Percentiles rank a stretch among this genome's conserved stretches.
These are phyloP conservation scores for Epichloe sp. DNA, from an alignment of 2,329 filamentous ascomycete species.

Conservation along the genomic window DNA sequence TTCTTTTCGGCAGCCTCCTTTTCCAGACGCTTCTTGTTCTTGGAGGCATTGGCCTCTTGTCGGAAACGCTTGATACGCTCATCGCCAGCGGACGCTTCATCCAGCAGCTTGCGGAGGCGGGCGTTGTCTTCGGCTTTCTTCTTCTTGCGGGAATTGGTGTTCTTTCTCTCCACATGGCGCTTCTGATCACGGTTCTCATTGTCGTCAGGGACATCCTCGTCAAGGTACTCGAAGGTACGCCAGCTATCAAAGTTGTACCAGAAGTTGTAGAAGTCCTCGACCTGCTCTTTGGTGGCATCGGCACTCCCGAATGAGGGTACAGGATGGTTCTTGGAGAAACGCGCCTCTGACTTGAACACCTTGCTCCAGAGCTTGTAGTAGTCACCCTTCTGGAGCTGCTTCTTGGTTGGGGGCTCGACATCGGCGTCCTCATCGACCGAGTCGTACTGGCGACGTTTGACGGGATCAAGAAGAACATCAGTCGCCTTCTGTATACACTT, in stretches of 20 bases:
- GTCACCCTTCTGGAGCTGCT: slow-evolving; percentile 71
- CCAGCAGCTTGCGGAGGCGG: slow-evolving; percentile 78
- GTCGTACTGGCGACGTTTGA: slow-evolving; percentile 89
- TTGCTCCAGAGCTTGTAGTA: slow-evolving; percentile 91
- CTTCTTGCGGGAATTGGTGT: slow-evolving; percentile 94
- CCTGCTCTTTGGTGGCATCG: slow-evolving; percentile 74
- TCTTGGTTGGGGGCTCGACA: slow-evolving; percentile 85
- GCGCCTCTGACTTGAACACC: slow-evolving; percentile 82
- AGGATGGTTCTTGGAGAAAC: slow-evolving; percentile 84
- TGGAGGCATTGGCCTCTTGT: slow-evolving; percentile 78
- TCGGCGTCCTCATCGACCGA: slow-evolving; percentile 91
- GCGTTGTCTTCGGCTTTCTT: slow-evolving; percentile 97
- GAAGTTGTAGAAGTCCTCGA: slow-evolving; percentile 97
- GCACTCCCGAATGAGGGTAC: slow-evolving; percentile 79
- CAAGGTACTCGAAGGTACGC: slow-evolving; percentile 94
- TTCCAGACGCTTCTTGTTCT: slow-evolving; percentile 89
- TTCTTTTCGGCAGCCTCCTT: slow-evolving; percentile 86
- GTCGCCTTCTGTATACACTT: slow-evolving; percentile 99
- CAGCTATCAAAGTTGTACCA: slow-evolving; percentile 99
- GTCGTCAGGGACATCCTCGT: slow-evolving; percentile 97
- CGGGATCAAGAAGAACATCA: slow-evolving; percentile 82
- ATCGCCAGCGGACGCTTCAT: slow-evolving; percentile 71
- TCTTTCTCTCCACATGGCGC: slow-evolving; percentile 96
- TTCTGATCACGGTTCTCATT: slow-evolving; percentile 99
- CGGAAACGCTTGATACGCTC: slow-evolving; percentile 97